Evolutionary conservation across 225 moss, liverwort and hornwort species (phyloP).

Genomic region (Climacium dendroides): DNA sequence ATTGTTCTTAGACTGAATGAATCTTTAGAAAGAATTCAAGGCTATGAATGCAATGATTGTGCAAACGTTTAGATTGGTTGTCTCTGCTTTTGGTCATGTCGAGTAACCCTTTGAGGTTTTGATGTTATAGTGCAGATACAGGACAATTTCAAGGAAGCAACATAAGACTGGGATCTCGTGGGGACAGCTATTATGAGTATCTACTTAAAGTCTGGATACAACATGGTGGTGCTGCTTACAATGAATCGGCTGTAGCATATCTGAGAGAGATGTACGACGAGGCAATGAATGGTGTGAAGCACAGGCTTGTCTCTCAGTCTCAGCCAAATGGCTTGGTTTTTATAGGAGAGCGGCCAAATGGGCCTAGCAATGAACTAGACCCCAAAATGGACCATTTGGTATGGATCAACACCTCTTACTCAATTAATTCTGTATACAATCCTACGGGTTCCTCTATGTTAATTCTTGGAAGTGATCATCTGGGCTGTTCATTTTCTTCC

Average conservation of each 20-base stretch:
- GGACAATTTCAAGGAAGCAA: conserved; percentile 82
- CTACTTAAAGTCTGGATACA: conserved; percentile 98
- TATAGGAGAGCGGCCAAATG: conserved; percentile 77
- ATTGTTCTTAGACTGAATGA: background rate
- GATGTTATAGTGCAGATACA: conserved; percentile 56
- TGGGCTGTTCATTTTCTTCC: background rate
- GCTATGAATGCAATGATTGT: background rate
- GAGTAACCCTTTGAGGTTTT: background rate
- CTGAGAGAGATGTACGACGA: conserved; percentile 96
- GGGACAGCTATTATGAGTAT: conserved; percentile 99
- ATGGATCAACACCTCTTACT: background rate
- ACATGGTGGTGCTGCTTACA: conserved; percentile 82
- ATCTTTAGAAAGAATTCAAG: background rate
- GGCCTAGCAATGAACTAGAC: conserved; percentile 32
- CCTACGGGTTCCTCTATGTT: background rate
- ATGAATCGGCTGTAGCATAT: conserved; percentile 64
- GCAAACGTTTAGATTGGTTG: background rate
- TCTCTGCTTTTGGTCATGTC: background rate
- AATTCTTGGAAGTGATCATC: background rate
- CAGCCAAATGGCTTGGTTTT: conserved; percentile 70
- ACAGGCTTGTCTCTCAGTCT: conserved; percentile 53
- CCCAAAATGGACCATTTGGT: conserved; percentile 99
- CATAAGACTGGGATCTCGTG: conserved; percentile 87
- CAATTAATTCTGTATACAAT: background rate
- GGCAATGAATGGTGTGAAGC: conserved; percentile 86